Percentiles rank a stretch among this genome's conserved stretches.
Conservation (phyloP, 2,329 filamentous ascomycete genomes). For the Neonectria ditissima region DNA sequence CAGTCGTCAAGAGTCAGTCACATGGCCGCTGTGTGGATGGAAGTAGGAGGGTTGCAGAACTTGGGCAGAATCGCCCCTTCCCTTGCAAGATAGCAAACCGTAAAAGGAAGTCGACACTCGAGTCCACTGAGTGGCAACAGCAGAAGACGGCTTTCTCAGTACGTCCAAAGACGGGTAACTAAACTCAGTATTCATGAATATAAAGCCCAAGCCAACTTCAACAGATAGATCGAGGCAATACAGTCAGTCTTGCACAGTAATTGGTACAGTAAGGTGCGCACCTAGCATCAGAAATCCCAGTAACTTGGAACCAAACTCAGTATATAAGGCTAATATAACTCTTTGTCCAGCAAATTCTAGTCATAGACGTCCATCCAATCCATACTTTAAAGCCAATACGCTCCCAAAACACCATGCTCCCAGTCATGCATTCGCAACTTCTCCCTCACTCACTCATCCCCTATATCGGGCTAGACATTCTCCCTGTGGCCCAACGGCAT, state of each 20-base stretch:
- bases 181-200: no score
- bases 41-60: not conserved
- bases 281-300: no score
- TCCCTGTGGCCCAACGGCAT: constrained; percentile 60
- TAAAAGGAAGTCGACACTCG: not conserved
- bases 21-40: not conserved
- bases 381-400: constrained; percentile 32
- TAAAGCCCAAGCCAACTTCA: no score
- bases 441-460: not conserved
- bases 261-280: no score
- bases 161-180: not conserved
- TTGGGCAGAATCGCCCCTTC: not conserved
- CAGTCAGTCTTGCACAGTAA: no score
- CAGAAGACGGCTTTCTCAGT: not conserved
- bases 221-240: no score
- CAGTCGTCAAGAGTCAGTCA: no score
- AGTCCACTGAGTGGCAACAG: no score
- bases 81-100: not conserved
- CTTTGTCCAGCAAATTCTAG: constrained; percentile 28
- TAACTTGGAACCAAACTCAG: no score
- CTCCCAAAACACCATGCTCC: constrained; percentile 49
- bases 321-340: constrained; percentile 15
- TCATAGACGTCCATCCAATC: constrained; percentile 19
- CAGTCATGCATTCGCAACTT: constrained; percentile 32
- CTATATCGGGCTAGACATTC: constrained; percentile 49